Percentiles rank a stretch among this genome's conserved stretches.
These are phyloP conservation scores for Russula ochroleuca DNA, from an alignment of 768 basidiomycete genomes.

Conservation along the genomic window DNA sequence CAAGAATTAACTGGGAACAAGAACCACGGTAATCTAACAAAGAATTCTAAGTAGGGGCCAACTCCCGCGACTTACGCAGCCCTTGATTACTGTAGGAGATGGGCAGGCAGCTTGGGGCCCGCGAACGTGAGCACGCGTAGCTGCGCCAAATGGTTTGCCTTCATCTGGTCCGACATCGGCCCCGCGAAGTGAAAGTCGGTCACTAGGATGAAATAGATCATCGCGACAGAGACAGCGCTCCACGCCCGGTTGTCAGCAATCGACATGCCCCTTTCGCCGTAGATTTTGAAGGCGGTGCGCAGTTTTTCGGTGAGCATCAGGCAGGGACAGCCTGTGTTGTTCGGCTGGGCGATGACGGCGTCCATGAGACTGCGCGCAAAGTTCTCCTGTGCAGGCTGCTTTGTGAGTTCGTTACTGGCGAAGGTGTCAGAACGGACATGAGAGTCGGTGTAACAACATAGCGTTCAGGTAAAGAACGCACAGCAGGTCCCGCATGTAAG, in stretches of 20 bases:
- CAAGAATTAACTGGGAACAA: background rate
- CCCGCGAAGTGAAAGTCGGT: background rate
- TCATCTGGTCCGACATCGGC: background rate
- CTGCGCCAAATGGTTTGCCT: background rate
- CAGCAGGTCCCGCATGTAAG: background rate
- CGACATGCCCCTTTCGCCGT: background rate
- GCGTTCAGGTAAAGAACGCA: background rate
- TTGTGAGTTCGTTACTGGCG: constrained; percentile 2
- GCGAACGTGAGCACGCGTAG: background rate
- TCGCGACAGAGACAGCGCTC: background rate
- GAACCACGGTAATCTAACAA: background rate
- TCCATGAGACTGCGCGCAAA: constrained; percentile 2
- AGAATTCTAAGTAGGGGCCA: background rate
- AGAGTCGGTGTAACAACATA: background rate
- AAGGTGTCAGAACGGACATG: background rate
- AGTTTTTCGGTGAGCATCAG: background rate
- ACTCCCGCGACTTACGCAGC: background rate
- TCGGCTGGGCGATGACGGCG: background rate
- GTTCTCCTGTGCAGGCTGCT: background rate
- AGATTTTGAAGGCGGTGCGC: background rate
- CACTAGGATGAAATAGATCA: constrained; percentile 1
- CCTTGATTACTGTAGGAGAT: background rate
- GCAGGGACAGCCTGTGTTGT: background rate
- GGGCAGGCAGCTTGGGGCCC: background rate
- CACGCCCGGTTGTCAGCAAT: background rate